Base-by-base conservation (phyloP, 1,284 basidiomycete genomes). In the Ganoderma meredithae region DNA sequence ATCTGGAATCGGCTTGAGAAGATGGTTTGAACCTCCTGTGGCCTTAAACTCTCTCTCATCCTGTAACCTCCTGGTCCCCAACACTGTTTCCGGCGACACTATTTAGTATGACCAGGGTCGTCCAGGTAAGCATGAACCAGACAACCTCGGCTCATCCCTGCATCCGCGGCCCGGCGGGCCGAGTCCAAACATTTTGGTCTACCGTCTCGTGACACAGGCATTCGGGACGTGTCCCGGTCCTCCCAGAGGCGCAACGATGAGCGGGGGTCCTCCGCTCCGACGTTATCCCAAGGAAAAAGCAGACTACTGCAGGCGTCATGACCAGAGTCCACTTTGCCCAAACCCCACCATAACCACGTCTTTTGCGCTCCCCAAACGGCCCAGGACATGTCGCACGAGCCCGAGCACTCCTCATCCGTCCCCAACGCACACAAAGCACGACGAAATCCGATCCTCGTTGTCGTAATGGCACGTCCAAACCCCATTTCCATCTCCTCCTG, bases 401-500 rank as follows among this genome's bases (percentile, higher is more conserved):
- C n/a, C n/a, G n/a, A n/a, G n/a, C n/a, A n/a, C n/a, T n/a, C n/a
- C n/a, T n/a, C n/a, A n/a, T n/a, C n/a, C n/a, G n/a, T n/a, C n/a
- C n/a, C n/a, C n/a, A n/a, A n/a, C n/a, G n/a, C n/a, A n/a, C n/a
- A 62, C 27, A 66, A 62, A 58, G 49, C 71, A 12, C 60, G 60
- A 25, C 63, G 61, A 36, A 66, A 73, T 22, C 77, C 82, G 22
- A 74, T 81, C 47, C 76, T 86, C 60, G 78, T 86, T 68, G 73
- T 87, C 22, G 81, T 85, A 60, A 87, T 87, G 85, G 85, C 86
- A 53, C 49, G 82, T 76, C 13, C 10, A 5, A 25, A 49, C 25
- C 47, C 56, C 22, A 15, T 63, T 22, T 22, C 59, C 22, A 15
- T 63, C 33, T 25, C 43, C 53, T 31, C 3, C 40, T 12, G 15